These are phyloP conservation scores for Termitomyces heimii DNA, from an alignment of 768 basidiomycete genomes.

Conservation along the genomic window DNA sequence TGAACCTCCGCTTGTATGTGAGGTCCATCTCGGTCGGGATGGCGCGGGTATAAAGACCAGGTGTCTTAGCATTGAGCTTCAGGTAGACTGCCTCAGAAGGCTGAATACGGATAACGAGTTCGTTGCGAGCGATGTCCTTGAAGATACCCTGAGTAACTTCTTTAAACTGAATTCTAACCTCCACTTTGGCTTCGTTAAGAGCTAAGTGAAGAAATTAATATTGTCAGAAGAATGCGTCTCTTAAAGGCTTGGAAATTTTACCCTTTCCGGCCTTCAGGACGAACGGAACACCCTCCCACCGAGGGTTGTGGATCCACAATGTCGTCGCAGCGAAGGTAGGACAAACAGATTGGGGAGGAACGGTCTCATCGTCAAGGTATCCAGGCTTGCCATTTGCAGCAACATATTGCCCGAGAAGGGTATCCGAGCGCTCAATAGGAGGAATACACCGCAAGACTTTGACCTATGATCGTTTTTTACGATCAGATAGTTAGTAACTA, in stretches of 20 bases:
- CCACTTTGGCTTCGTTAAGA: constrained; percentile 97
- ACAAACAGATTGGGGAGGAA: constrained; percentile 86
- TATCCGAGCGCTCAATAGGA: constrained; percentile 69
- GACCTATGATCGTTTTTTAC: constrained; percentile 47
- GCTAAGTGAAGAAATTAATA: constrained; percentile 39
- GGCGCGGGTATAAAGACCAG: constrained; percentile 84
- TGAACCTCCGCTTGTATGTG: constrained; percentile 94
- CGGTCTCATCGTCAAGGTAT: constrained; percentile 96
- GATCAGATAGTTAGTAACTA: not conserved
- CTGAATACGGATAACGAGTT: constrained; percentile 96
- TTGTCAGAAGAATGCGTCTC: constrained; percentile 1
- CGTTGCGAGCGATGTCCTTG: constrained; percentile 92
- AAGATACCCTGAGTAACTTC: constrained; percentile 97
- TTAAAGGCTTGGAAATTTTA: constrained; percentile 23
- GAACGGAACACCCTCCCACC: constrained; percentile 99
- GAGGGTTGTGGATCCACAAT: constrained; percentile 88
- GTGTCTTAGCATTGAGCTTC: constrained; percentile 93
- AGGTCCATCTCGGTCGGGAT: constrained; percentile 97
- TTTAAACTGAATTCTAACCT: constrained; percentile 97
- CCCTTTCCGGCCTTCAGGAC: constrained; percentile 98
- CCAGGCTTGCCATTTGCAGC: constrained; percentile 90
- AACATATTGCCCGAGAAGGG: constrained; percentile 93
- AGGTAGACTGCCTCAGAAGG: constrained; percentile 95
- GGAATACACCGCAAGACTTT: constrained; percentile 93
- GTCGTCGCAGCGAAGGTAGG: constrained; percentile 92